These are phyloP conservation scores for Curvularia verruculosa DNA, from an alignment of 2,329 filamentous ascomycete genomes.

Conservation along the genomic window DNA sequence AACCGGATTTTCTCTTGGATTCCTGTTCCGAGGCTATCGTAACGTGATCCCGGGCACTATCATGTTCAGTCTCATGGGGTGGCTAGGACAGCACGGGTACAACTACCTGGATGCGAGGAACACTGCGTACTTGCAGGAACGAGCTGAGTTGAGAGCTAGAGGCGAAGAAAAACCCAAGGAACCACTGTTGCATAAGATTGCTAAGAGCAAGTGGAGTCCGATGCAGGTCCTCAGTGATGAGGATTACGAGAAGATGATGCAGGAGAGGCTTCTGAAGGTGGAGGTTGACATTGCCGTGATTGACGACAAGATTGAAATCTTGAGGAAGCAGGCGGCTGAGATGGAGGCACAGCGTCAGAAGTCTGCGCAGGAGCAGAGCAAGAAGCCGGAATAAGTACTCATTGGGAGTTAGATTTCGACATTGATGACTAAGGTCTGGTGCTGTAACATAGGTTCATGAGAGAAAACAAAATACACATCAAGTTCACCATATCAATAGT, in stretches of 20 bases:
- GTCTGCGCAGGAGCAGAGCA: constrained; percentile 9
- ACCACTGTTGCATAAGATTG: constrained; percentile 57
- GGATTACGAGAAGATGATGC: constrained; percentile 73
- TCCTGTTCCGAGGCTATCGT: constrained; percentile 55
- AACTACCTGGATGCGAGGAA: constrained; percentile 59
- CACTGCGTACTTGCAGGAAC: constrained; percentile 43
- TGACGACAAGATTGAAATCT: constrained; percentile 72
- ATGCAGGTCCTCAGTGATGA: constrained; percentile 72
- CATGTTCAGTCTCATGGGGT: constrained; percentile 65
- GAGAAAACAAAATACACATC: not conserved
- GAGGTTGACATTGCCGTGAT: constrained; percentile 79
- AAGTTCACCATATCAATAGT: not conserved
- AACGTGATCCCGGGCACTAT: constrained; percentile 61
- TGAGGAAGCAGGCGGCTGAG: constrained; percentile 45
- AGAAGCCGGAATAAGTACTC: not conserved
- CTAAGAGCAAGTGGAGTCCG: constrained; percentile 72
- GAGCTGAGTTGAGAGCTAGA: constrained; percentile 35
- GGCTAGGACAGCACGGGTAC: constrained; percentile 62
- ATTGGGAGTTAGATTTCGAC: too few relatives aligned
- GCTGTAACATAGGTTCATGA: not conserved
- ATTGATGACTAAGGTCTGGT: too few relatives aligned
- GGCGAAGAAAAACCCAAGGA: constrained; percentile 43
- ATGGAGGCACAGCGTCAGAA: constrained; percentile 21
- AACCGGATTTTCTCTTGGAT: constrained; percentile 62
- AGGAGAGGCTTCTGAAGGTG: constrained; percentile 71